Conservation (phyloP, 108 stramenopile genomes). For the Stephanodiscus triporus region DNA sequence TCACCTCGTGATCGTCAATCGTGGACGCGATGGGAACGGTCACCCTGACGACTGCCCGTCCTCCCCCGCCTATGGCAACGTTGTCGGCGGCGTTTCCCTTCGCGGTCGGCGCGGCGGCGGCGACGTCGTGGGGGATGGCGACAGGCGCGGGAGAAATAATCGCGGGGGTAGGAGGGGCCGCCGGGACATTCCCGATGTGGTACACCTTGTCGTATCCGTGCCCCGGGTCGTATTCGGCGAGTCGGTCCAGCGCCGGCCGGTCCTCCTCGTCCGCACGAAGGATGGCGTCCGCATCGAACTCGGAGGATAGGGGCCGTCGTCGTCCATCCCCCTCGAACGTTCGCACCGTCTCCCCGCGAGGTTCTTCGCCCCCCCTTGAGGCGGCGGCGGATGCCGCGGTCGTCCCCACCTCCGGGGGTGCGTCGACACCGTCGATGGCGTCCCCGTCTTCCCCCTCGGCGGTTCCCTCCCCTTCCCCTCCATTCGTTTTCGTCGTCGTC, state of each 20-base stretch:
- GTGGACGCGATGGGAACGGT: constrained; percentile 28
- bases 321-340: neutral
- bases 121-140: no score
- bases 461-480: neutral
- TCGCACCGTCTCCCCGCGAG: neutral
- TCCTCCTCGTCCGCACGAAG: constrained; percentile 39
- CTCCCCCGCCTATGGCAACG: no score
- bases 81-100: no score
- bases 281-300: constrained; percentile 13
- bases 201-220: constrained; percentile 37
- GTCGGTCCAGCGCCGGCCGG: constrained; percentile 30
- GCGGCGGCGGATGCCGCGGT: neutral
- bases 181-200: constrained; percentile 15
- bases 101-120: no score
- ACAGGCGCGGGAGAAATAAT: neutral
- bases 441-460: neutral
- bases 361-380: neutral
- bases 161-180: neutral
- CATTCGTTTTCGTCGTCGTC: no score
- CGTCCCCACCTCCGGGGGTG: neutral
- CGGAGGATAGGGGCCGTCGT: no score
- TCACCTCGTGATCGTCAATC: constrained; percentile 35
- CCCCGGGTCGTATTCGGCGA: constrained; percentile 34
- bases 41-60: constrained; percentile 8
- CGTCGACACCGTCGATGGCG: neutral